These are phyloP conservation scores for Brassica incana DNA, from an alignment of 345 rosid species.

Conservation along the genomic window DNA sequence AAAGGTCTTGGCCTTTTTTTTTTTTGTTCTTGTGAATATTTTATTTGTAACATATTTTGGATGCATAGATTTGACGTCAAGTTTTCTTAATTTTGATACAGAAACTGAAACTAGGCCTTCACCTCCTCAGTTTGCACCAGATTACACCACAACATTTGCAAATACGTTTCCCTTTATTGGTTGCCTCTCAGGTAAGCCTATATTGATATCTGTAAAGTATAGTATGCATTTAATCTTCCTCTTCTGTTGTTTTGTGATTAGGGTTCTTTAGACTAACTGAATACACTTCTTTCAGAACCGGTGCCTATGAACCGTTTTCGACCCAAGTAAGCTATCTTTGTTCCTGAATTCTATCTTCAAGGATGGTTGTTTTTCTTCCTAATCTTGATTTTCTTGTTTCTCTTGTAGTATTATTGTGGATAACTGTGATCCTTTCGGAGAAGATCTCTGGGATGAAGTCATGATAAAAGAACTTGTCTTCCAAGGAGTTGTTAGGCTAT, in stretches of 20 bases:
- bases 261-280: constrained; percentile 81
- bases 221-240: not conserved
- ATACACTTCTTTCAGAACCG: constrained; percentile 67
- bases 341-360: not conserved
- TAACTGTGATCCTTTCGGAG: constrained; percentile 73
- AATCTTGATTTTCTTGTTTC: constrained; percentile 12
- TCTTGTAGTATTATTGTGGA: constrained; percentile 61
- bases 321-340: constrained; percentile 57
- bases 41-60: not conserved
- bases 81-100: constrained; percentile 24
- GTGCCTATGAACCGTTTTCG: constrained; percentile 84
- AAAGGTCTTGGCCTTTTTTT: constrained; percentile 45
- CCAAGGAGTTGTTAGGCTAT: constrained; percentile 60
- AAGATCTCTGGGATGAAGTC: constrained; percentile 82
- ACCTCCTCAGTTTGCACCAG: constrained; percentile 64
- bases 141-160: constrained; percentile 64
- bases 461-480: constrained; percentile 54
- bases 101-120: constrained; percentile 69
- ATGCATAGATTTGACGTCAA: not conserved
- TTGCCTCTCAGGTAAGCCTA: constrained; percentile 63
- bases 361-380: not conserved
- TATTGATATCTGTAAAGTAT: not conserved
- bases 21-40: constrained; percentile 9
- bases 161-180: constrained; percentile 64
- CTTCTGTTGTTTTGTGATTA: constrained; percentile 26